Base-by-base conservation (phyloP, 2,329 filamentous ascomycete species). In the Tolypocladium amazonense region DNA sequence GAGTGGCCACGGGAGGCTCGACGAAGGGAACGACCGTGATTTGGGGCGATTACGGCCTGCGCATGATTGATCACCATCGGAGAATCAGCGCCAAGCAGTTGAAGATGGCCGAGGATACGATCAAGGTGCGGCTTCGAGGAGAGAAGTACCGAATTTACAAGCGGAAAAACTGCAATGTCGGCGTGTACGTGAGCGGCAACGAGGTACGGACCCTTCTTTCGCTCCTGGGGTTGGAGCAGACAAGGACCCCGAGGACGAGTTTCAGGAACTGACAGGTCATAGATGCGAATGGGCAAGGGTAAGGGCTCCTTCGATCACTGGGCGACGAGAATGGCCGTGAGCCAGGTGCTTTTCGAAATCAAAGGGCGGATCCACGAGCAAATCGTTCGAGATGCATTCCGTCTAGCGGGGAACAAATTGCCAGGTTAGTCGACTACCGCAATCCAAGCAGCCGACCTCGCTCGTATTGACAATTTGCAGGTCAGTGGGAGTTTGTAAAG, bases 241-340 rank as follows among this genome's bases (percentile, higher is more conserved):
- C n/a, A n/a, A 37, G 35, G 35, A 37, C 12, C 3, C 20, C 25
- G 39, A 30, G 45, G 15, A 12, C 15, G 4, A 15, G 35, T 25
- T 33, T 6, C 39, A n/a, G 20, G n/a, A 27, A 39, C 38, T 60
- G 27, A 60, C 56, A 15, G 11, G 18, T 20, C 9, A 8, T 65
- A 88, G 85, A 88, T 91, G 73, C 88, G 94, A 83, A 99, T 99
- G 95, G 94, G 94, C 73, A 99, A 97, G 77, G 94, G 94, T 76
- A 99, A 99, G 74, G 94, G 94, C 67, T 89, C 88, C 63, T 97
- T 99, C 71, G 94, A 99, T 73, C 90, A 96, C 71, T 99, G 94
- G 94, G 92, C 93, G 5, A 85, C 89, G 27, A 86, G 93, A 74
- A 87, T 97, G 66, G 86, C 91, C 11, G 90, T 97, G 57, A 96